Evolutionary conservation across 495 filamentous ascomycete genomes (phyloP).

Genomic region (Hypomontagnella monticulosa): DNA sequence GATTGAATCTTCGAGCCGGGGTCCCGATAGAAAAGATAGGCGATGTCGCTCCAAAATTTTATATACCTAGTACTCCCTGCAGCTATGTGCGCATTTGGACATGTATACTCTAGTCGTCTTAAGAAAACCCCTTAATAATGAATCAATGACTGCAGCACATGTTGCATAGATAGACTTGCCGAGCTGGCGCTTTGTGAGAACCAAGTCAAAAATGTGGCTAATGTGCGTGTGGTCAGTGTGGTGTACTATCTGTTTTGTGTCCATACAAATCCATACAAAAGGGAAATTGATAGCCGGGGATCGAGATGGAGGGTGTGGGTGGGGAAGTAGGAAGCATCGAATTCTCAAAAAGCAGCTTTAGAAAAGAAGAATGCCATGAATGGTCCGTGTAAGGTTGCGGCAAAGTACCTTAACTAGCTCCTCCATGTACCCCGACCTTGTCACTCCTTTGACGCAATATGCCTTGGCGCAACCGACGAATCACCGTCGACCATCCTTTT

Average conservation of each 20-base stretch:
- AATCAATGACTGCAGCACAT: constrained; percentile 19
- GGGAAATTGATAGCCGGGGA: constrained; percentile 32
- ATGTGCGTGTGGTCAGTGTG: constrained; percentile 13
- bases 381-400: constrained; percentile 32
- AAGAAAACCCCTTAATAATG: constrained; percentile 29
- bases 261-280: constrained; percentile 17
- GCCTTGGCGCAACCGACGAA: constrained; percentile 25
- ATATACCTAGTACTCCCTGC: constrained; percentile 8
- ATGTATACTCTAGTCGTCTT: background rate
- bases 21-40: background rate
- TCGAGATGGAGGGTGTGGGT: constrained; percentile 42
- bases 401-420: constrained; percentile 30
- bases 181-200: constrained; percentile 34
- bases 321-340: constrained; percentile 33
- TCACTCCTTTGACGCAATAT: constrained; percentile 18
- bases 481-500: constrained; percentile 13
- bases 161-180: constrained; percentile 33
- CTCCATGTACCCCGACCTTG: constrained; percentile 32
- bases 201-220: constrained; percentile 32
- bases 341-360: constrained; percentile 44
- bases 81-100: background rate
- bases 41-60: constrained; percentile 12
- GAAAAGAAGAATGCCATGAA: constrained; percentile 42
- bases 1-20: no score
- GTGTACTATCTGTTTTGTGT: constrained; percentile 28